These are phyloP conservation scores for Calendula officinalis DNA, from an alignment of 129 eudicot species.

Conservation along the genomic window DNA sequence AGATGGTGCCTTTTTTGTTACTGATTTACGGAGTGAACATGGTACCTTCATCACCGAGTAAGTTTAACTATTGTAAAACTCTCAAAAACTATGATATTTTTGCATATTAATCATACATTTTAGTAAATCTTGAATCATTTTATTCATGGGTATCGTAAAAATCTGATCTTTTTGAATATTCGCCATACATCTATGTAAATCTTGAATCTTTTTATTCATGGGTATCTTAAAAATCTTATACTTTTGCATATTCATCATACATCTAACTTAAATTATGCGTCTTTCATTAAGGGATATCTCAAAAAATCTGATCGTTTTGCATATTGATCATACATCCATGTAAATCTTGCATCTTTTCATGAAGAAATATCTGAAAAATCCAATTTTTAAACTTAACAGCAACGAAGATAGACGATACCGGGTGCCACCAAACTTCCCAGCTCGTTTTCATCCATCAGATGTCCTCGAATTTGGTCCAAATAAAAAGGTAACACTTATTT, in stretches of 20 bases:
- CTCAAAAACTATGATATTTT: background rate
- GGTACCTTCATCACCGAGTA: constrained; percentile 91
- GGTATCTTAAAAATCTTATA: constrained; percentile 5
- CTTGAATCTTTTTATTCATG: constrained; percentile 13
- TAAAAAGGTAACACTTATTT: constrained; percentile 50
- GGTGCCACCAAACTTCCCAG: constrained; percentile 70
- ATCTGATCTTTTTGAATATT: constrained; percentile 1
- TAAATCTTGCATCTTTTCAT: background rate
- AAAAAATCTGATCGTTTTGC: background rate
- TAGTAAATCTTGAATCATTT: constrained; percentile 1
- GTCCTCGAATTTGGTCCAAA: constrained; percentile 74
- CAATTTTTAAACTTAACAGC: constrained; percentile 34
- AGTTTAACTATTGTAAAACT: constrained; percentile 18
- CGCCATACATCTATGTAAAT: background rate
- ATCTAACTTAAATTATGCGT: constrained; percentile 7
- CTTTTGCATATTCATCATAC: background rate
- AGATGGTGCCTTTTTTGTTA: constrained; percentile 73
- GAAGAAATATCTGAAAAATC: background rate
- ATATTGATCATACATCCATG: background rate
- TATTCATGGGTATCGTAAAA: background rate
- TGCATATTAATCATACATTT: background rate
- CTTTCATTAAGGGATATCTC: background rate
- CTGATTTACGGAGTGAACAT: constrained; percentile 83
- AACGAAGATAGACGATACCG: constrained; percentile 75
- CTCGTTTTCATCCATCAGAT: constrained; percentile 84